phyloP scores from a whole-genome alignment of 1,139 yeast genomes.

The Arxiozyma heterogenica region DNA sequence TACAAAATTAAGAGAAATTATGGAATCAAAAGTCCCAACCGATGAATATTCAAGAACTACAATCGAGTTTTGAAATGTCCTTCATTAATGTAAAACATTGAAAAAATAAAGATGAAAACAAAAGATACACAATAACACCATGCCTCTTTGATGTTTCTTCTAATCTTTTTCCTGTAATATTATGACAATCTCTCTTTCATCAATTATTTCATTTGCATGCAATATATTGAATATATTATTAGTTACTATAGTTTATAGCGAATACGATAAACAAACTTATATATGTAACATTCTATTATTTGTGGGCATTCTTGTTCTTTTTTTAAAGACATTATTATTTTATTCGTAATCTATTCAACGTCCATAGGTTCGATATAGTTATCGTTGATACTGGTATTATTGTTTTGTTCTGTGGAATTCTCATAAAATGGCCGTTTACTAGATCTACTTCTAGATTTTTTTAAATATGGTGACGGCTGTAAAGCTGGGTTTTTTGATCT shows the following conservation, averaged over 20 bases:
- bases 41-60: not conserved
- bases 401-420: not conserved
- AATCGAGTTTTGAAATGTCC: not conserved
- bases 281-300: not conserved
- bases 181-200: not conserved
- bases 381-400: not conserved
- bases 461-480: not conserved
- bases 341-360: not conserved
- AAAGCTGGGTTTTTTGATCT: slow-evolving; percentile 4
- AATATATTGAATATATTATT: no score
- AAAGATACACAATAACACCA: not conserved
- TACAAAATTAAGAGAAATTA: not conserved
- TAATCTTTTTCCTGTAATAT: not conserved
- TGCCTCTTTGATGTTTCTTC: no score
- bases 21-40: not conserved
- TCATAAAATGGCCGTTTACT: not conserved
- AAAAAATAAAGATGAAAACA: no score
- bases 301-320: no score
- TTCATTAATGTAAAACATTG: no score
- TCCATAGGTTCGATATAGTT: not conserved
- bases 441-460: not conserved
- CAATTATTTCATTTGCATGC: not conserved
- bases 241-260: not conserved
- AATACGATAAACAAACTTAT: not conserved
- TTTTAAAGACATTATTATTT: no score